phyloP scores from a whole-genome alignment of 2,329 filamentous ascomycete genomes.

The Grosmannia penicillata region DNA sequence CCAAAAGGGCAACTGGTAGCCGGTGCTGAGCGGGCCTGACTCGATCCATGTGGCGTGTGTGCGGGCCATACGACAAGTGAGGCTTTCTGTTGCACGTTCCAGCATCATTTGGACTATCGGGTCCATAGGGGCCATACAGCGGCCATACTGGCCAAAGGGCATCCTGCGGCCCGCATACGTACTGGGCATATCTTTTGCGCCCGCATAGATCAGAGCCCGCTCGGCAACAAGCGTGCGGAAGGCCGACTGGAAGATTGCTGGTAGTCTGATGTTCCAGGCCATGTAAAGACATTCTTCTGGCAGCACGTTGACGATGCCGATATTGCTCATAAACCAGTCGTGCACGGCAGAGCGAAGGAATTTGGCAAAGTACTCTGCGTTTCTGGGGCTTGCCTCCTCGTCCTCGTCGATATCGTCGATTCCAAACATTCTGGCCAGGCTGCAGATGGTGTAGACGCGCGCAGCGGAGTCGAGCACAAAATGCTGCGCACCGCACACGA shows the following conservation, averaged over 20 bases:
- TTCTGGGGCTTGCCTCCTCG: no score
- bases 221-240: conserved; percentile 51
- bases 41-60: no score
- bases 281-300: conserved; percentile 47
- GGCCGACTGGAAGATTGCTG: conserved; percentile 27
- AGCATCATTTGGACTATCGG: conserved; percentile 34
- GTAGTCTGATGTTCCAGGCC: conserved; percentile 29
- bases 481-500: conserved; percentile 29
- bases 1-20: no score
- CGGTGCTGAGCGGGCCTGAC: no score
- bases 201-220: conserved; percentile 32
- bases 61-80: no score
- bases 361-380: background rate
- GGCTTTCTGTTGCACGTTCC: conserved; percentile 36
- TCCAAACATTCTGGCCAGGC: conserved; percentile 44
- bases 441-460: conserved; percentile 52
- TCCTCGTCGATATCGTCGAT: no score
- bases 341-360: conserved; percentile 29
- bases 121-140: conserved; percentile 31
- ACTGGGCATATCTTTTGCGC: conserved; percentile 5
- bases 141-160: conserved; percentile 30
- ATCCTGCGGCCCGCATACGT: background rate
- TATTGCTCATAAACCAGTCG: conserved; percentile 46
- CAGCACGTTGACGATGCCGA: conserved; percentile 45
- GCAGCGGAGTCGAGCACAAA: conserved; percentile 48